Evolutionary conservation across 257 asterid genomes (phyloP), one percentile per base, ranked within the genome.

Genomic region (Scutellaria baicalensis): DNA sequence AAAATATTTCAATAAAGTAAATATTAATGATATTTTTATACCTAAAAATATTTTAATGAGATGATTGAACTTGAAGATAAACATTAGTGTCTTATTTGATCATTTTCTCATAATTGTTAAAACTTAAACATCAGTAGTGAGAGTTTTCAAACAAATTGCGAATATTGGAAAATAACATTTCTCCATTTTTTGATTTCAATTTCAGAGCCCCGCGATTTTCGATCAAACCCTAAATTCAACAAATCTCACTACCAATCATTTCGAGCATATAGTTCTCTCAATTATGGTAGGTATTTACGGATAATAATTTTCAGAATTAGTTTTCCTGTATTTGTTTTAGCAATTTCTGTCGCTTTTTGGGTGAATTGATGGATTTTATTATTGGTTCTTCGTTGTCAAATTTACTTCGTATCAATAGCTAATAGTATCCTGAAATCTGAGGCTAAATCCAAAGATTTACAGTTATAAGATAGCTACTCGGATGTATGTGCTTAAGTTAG

Each of bases 141-240:
- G 3, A 27, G 33, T 27, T 23, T 45, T 20, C 38, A 38, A 52
- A 50, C 27, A 54, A 52, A 66, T 17, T 27, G 47, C 20, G 31
- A n/a, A 38, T 21, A 51, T 67, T 23, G 74, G 54, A 16, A 27
- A 48, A 48, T 1, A n/a, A 47, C 59, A 44, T 16, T 33, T 38
- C 9, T 18, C 11, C 10, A 1, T 52, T 56, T 2, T 21, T 35
- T 44, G 64, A 69, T 42, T 58, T 3, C 14, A 16, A 56, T 49
- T 68, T 20, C 38, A 49, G 42, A 23, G 8, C 16, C 60, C 80
- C 59, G 73, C 76, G 67, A 48, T 47, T 44, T 70, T 68, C 59
- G 14, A 64, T 63, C 59, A 16, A 72, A 64, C 81, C 84, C 81
- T 80, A 76, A 75, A 75, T 18, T 57, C 18, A 38, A 11, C 55